Base-by-base conservation (phyloP, 1,139 yeast species). In the Debaryomyces singareniensis region DNA sequence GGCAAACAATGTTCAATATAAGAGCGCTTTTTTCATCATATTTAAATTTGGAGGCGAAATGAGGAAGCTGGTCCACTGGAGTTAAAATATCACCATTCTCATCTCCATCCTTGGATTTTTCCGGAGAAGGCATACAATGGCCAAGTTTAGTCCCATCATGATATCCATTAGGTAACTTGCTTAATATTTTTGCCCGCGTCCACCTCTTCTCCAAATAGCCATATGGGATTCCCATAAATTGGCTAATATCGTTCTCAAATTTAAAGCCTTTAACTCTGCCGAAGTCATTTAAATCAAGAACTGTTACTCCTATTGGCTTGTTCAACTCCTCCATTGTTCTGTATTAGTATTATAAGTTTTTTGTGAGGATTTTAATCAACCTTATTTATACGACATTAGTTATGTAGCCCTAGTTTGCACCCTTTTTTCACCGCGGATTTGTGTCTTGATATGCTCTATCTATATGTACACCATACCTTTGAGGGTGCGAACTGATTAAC, bases 1-100 rank as follows among this genome's bases (percentile, higher is more conserved):
- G 21, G 9, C 21, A 9, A 9, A n/a, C 21, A 9, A 18, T 18
- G n/a, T 18, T 24, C 13, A 24, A 24, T 13, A 24, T 15, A 24
- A 24, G 26, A 4, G 26, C 26, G 5, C 6, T 4, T 24, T 24
- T 24, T 7, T 24, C 26, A 24, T 24, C 21, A 15, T 4, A 7
- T 5, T 11, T n/a, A 24, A 24, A 24, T 15, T 7, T 24, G 5
- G 26, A 24, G 4, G 5, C 13, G 15, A 24, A 24, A 6, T 7
- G 29, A 11, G 24, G 23, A 15, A 5, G 25, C 13, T 10, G 36
- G 35, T 13, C 25, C 25, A 20, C 35, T 23, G 20, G 32, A 24
- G 33, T 33, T 29, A 24, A 32, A 24, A 24, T 13, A 24, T 24
- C 26, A 4, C 26, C 26, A 24, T 24, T 15, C 26, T 24, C 26